Base-by-base conservation (phyloP, 2,329 filamentous ascomycete genomes). In the Pestalotiopsis sp. region DNA sequence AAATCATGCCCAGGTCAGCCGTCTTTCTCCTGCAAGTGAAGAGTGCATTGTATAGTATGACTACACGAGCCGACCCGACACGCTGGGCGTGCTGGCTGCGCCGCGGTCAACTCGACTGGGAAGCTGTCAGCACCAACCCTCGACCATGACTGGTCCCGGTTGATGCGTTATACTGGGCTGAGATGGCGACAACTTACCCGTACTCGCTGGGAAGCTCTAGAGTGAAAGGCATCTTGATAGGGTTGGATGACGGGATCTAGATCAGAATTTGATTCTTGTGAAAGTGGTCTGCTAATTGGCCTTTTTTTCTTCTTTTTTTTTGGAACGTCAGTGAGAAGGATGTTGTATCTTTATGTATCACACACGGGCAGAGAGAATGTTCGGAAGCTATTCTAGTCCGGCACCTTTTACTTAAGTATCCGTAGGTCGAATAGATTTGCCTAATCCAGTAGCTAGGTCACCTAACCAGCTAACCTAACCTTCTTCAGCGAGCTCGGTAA, bases 171-270 rank as follows among this genome's bases (percentile, higher is more conserved):
- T 63, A 23, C 27, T 65, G 17, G 27, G 27, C 17, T 13, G 49
- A 39, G 6, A 59, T 61, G 14, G 39, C 45, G 45, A 52, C 55
- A 49, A 74, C 83, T 77, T 81, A 87, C 86, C 84, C 82, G 75
- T 87, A 88, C 71, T 87, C 81, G 71, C 77, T 76, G 25, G 86
- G 84, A 68, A 88, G 71, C 64, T 82, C 77, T 39, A 87, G 74
- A 57, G 78, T 72, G 67, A 83, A 72, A 74, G 83, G 73, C 84
- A 86, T 86, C 58, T 71, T 83, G 58, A 36, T 38, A 39, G 25
- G 17, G 57, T 14, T 20, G 23, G 14, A 45, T 17, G 14, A 41
- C n/a, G 38, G 25, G 23, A 3, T 25, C 31, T 41, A 2, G 12
- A 11, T 52, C 45, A 20, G 5, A 11, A 2, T 36, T 2, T 36